A percentile compares a stretch with the other conserved stretches of the same genome.
Evolutionary conservation across 768 basidiomycete genomes (phyloP).

Genomic region (Dictyophora rubrovolvata): DNA sequence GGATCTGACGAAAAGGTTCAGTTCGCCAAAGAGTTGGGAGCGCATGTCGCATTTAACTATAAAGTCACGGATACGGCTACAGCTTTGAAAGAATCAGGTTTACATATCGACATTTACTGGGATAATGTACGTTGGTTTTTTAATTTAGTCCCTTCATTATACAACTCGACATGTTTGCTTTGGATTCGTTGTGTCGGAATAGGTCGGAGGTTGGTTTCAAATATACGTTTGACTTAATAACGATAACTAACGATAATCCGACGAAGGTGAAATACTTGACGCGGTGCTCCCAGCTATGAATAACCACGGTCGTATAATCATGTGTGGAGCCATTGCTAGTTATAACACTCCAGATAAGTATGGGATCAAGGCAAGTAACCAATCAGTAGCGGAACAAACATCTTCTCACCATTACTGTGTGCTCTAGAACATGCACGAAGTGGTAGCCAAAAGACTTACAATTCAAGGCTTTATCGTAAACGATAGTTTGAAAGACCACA

Average conservation of each 20-base stretch:
- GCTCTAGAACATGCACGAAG: conserved; percentile 12
- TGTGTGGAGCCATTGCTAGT: conserved; percentile 23
- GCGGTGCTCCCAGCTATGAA: conserved; percentile 39
- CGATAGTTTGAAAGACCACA: conserved; percentile 10
- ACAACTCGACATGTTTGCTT: too few relatives aligned
- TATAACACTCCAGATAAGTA: conserved; percentile 19
- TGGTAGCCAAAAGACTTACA: background rate
- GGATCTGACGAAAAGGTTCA: conserved; percentile 32
- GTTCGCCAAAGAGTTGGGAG: conserved; percentile 23
- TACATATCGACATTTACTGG: conserved; percentile 18
- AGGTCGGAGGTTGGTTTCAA: background rate
- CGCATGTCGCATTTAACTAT: conserved; percentile 28
- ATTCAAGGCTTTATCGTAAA: background rate
- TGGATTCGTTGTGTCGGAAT: background rate
- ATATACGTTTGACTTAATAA: background rate
- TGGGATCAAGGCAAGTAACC: conserved; percentile 18
- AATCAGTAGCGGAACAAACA: conserved; percentile 27
- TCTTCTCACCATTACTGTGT: conserved; percentile 36
- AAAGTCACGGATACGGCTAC: conserved; percentile 21
- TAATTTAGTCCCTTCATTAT: too few relatives aligned
- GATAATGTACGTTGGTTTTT: conserved; percentile 12
- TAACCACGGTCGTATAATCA: conserved; percentile 37
- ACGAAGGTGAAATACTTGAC: conserved; percentile 41
- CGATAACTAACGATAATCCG: too few relatives aligned
- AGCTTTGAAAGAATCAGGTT: conserved; percentile 25